Base-by-base conservation (phyloP, 805 yeast genomes). In the Limtongia smithiae region DNA sequence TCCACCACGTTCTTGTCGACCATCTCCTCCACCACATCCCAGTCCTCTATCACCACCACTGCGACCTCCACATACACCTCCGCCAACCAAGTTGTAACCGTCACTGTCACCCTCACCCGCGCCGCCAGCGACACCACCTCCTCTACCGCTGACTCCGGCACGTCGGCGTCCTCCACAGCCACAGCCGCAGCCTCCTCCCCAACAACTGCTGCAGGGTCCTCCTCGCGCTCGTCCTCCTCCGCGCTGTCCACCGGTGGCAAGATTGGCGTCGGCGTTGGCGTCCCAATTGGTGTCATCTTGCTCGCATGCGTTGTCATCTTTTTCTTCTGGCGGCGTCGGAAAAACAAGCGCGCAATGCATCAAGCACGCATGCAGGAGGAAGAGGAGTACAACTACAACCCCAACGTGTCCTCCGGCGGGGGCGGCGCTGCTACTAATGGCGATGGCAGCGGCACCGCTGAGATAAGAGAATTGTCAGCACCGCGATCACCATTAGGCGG, bases 221-320 rank as follows among this genome's bases (percentile, higher is more conserved):
- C 15, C 11, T 12, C 15, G 8, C 22, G 20, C 14, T 37, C 47
- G 15, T 12, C 30, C 28, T n/a, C n/a, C n/a, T 52, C 56, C 4
- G 33, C 50, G 3, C 38, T 53, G 6, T 48, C 56, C 12, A 46
- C 57, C n/a, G 57, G 57, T 14, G 51, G 54, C 15, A 53, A 53
- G 24, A 36, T 53, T 15, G 57, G 55, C 15, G 31, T 53, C 30
- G 57, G 57, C 14, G 51, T 53, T 22, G 57, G 52, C 30, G 55
- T 53, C 4, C 47, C 55, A 6, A 37, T 53, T 6, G 57, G 56
- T 24, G 57, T 50, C 2, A n/a, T 51, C 17, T 28, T 28, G n/a
- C 25, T 53, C 21, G 48, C 40, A 22, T 27, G 38, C 21, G 8
- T 45, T 12, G n/a, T 42, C 7, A 15, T 46, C 3, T 24, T 53